phyloP scores from a whole-genome alignment of 2,329 filamentous ascomycete species.

The Ophiocordyceps robertsii region DNA sequence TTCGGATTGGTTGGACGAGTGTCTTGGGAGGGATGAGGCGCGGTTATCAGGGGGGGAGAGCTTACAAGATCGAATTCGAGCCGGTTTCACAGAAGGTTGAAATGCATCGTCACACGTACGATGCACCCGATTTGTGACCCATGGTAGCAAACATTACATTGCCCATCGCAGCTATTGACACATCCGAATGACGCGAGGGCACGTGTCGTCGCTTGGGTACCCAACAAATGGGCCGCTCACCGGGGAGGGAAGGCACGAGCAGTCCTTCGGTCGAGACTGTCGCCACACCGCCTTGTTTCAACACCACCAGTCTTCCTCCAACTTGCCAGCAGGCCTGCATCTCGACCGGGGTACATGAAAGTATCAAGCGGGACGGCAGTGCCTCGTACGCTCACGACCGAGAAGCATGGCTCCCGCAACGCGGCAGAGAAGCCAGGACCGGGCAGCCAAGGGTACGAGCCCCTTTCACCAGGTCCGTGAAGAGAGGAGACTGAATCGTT shows the following conservation, averaged over 20 bases:
- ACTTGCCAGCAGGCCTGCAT: neutral
- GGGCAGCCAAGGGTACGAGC: constrained; percentile 7
- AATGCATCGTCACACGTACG: too few relatives aligned
- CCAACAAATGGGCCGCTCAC: neutral
- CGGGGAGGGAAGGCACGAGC: neutral
- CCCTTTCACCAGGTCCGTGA: neutral
- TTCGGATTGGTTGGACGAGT: neutral
- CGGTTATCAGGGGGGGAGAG: too few relatives aligned
- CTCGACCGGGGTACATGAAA: neutral
- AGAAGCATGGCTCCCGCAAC: constrained; percentile 13
- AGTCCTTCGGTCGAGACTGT: neutral
- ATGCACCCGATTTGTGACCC: too few relatives aligned
- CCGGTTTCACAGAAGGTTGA: too few relatives aligned
- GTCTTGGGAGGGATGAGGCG: too few relatives aligned
- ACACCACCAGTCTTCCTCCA: neutral
- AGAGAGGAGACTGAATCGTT: neutral
- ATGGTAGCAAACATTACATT: too few relatives aligned
- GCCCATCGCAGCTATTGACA: too few relatives aligned
- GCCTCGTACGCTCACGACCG: neutral
- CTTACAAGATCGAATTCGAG: too few relatives aligned
- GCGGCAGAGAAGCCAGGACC: constrained; percentile 12
- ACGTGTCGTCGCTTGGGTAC: neutral
- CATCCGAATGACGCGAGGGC: too few relatives aligned
- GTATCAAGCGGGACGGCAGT: neutral
- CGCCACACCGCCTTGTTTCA: neutral